Conservation (phyloP, 768 basidiomycete species). For the Coprinopsis strossmayeri region DNA sequence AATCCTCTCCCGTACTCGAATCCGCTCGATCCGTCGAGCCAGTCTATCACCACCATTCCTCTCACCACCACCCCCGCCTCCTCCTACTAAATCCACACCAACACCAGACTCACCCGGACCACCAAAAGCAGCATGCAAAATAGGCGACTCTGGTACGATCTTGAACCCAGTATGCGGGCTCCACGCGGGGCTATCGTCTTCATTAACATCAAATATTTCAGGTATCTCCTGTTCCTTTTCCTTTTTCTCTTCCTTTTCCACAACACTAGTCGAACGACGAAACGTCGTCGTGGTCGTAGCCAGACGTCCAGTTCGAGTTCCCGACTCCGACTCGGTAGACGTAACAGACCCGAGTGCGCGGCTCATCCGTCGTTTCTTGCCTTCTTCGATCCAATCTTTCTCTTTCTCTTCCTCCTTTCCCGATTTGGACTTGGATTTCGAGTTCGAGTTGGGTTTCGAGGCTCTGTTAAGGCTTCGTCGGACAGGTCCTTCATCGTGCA, state of each 20-base stretch:
- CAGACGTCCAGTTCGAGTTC: background rate
- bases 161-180: constrained; percentile 2
- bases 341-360: background rate
- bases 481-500: constrained; percentile 7
- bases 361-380: background rate
- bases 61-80: no score
- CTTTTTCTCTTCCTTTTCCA: no score
- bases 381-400: constrained; percentile 8
- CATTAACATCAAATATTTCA: background rate
- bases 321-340: background rate
- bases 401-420: background rate
- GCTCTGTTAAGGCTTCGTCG: no score
- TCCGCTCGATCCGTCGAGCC: no score
- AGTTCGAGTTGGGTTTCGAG: no score
- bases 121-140: constrained; percentile 3
- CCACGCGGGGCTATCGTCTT: background rate
- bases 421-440: background rate
- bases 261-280: background rate
- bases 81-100: no score
- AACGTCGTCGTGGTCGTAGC: background rate
- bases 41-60: no score
- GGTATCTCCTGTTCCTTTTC: no score
- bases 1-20: no score
- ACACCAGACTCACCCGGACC: no score
- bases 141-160: constrained; percentile 6